These are phyloP conservation scores for Lumnitzera littorea DNA, from an alignment of 345 rosid species.

Conservation along the genomic window DNA sequence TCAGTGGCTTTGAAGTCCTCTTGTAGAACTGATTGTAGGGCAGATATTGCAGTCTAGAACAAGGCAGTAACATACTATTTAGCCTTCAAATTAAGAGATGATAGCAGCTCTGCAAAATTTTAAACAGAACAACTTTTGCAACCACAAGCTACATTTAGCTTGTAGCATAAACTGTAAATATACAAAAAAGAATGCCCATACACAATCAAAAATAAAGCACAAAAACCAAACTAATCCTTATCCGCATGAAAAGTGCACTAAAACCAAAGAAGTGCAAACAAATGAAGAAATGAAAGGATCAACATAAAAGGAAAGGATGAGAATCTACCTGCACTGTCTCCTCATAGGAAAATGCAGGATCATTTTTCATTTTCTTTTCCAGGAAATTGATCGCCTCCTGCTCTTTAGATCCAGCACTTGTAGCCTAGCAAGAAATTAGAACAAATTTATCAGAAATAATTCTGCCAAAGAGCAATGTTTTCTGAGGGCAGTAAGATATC, in stretches of 20 bases:
- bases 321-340: slow-evolving; percentile 88
- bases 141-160: no score
- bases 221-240: no score
- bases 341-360: slow-evolving; percentile 70
- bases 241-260: no score
- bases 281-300: no score
- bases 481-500: background rate
- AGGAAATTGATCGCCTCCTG: slow-evolving; percentile 98
- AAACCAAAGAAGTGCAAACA: no score
- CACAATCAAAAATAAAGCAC: no score
- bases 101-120: background rate
- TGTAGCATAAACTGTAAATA: no score
- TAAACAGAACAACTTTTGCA: no score
- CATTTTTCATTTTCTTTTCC: slow-evolving; percentile 99
- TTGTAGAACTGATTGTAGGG: slow-evolving; percentile 62
- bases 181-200: no score
- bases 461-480: no score
- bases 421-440: slow-evolving; percentile 49
- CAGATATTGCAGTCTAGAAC: slow-evolving; percentile 53
- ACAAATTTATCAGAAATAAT: background rate
- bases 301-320: background rate
- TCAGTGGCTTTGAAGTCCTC: slow-evolving; percentile 70
- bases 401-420: slow-evolving; percentile 96
- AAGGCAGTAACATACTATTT: background rate
- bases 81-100: slow-evolving; percentile 2